Evolutionary conservation across 2,329 filamentous ascomycete species (phyloP).

Genomic region (Fusarium incarnatum): DNA sequence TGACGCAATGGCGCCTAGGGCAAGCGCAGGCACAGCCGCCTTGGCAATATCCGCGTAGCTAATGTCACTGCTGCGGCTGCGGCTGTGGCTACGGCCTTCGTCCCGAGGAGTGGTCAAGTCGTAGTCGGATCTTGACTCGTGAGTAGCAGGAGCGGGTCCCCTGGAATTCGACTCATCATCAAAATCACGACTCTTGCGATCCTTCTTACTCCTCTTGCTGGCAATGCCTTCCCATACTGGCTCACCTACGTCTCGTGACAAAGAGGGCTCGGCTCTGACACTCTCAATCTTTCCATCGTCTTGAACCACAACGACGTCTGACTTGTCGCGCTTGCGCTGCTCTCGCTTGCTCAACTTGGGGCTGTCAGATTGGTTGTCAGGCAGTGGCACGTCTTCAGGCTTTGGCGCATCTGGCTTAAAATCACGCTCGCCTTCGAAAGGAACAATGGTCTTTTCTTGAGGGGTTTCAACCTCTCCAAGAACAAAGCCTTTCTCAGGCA

Average conservation of each 20-base stretch:
- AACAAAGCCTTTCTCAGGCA: conserved; percentile 57
- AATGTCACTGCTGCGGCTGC: conserved; percentile 12
- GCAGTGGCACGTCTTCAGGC: conserved; percentile 36
- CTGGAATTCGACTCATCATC: conserved; percentile 44
- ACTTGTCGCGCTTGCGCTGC: conserved; percentile 57
- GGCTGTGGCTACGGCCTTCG: conserved; percentile 9
- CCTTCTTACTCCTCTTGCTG: conserved; percentile 51
- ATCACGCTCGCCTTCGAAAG: conserved; percentile 31
- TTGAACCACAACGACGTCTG: conserved; percentile 46
- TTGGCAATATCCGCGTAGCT: conserved; percentile 24
- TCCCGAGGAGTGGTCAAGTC: conserved; percentile 20
- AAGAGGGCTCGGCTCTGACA: conserved; percentile 31
- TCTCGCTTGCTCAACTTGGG: conserved; percentile 51
- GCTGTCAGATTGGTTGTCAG: conserved; percentile 45
- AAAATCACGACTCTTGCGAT: conserved; percentile 45
- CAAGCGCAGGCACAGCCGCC: conserved; percentile 34
- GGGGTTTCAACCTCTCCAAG: conserved; percentile 62
- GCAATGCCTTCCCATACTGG: conserved; percentile 46
- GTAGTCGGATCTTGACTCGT: conserved; percentile 26
- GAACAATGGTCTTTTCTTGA: conserved; percentile 44
- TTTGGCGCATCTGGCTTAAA: conserved; percentile 20
- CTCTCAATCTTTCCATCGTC: conserved; percentile 40
- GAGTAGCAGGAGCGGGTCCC: conserved; percentile 46
- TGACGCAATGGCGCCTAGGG: conserved; percentile 38
- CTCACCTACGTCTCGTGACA: conserved; percentile 34